These are phyloP conservation scores for Cyclostephanos tholiformis DNA, from an alignment of 108 stramenopile genomes.

Conservation along the genomic window DNA sequence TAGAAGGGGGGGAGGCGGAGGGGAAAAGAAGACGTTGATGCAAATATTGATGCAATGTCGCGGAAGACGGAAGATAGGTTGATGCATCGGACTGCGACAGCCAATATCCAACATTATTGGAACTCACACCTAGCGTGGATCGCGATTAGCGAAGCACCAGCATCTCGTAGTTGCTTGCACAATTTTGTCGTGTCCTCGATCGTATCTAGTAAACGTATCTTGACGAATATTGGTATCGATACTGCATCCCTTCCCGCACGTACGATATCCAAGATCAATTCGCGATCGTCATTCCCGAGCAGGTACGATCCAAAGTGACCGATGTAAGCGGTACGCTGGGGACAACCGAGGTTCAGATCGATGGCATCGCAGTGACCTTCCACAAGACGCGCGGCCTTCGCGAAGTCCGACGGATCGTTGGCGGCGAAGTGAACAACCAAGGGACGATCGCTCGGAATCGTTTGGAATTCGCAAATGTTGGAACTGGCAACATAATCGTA, in stretches of 20 bases:
- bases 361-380: slow-evolving; percentile 83
- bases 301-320: slow-evolving; percentile 93
- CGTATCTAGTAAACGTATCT: slow-evolving; percentile 88
- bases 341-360: slow-evolving; percentile 94
- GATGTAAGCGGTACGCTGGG: slow-evolving; percentile 90
- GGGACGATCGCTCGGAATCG: slow-evolving; percentile 83
- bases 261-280: slow-evolving; percentile 74
- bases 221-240: slow-evolving; percentile 84
- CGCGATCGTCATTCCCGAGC: slow-evolving; percentile 75
- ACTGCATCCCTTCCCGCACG: slow-evolving; percentile 53
- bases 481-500: slow-evolving; percentile 18
- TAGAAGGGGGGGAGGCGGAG: neutral
- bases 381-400: slow-evolving; percentile 60
- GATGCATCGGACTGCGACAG: too few species aligned
- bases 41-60: neutral
- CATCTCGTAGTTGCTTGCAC: slow-evolving; percentile 71
- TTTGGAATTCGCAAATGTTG: slow-evolving; percentile 76
- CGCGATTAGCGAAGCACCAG: slow-evolving; percentile 89
- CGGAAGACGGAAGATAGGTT: too few species aligned
- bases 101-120: too few species aligned
- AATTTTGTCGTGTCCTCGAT: slow-evolving; percentile 80
- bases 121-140: slow-evolving; percentile 80
- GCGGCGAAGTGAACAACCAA: slow-evolving; percentile 90
- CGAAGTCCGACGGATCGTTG: slow-evolving; percentile 82
- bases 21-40: neutral